Percentiles rank a stretch among this genome's conserved stretches.
Conservation (phyloP, 345 rosid species). For the Clarkia xantiana region DNA sequence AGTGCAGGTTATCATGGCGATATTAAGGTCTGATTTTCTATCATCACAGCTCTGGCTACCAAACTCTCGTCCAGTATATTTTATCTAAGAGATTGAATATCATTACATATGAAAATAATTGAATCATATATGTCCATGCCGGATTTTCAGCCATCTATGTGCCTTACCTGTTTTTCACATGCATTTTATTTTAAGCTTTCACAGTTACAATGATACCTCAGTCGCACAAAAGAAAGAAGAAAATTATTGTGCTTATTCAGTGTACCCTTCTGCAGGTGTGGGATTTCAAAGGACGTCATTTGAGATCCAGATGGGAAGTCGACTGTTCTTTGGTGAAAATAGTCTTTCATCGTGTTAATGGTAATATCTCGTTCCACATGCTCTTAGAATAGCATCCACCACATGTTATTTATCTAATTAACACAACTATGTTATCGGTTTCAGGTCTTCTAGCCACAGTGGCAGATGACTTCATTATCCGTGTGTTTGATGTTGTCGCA, state of each 20-base stretch:
- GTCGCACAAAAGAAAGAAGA: no score
- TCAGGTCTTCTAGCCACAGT: slow-evolving; percentile 86
- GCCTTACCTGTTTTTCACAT: no score
- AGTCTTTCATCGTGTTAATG: slow-evolving; percentile 62
- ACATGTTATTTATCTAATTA: background rate
- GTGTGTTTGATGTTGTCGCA: slow-evolving; percentile 63
- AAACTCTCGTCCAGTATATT: no score
- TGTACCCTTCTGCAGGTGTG: slow-evolving; percentile 43
- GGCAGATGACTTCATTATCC: slow-evolving; percentile 71
- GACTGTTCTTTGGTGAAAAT: slow-evolving; percentile 67
- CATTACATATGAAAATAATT: no score
- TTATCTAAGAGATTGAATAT: no score
- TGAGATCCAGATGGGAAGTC: slow-evolving; percentile 71
- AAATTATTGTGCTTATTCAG: no score
- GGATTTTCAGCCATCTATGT: no score
- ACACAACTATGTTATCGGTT: slow-evolving; percentile 8
- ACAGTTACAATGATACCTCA: no score
- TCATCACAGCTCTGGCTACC: background rate
- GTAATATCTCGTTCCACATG: slow-evolving; percentile 16
- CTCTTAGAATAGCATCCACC: background rate
- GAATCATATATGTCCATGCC: no score
- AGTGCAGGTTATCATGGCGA: slow-evolving; percentile 93
- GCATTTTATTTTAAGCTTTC: no score
- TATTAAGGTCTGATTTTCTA: slow-evolving; percentile 39
- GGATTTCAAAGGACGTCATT: slow-evolving; percentile 68